phyloP scores from a whole-genome alignment of 2,329 filamentous ascomycete species.

The Stemphylium vesicarium region DNA sequence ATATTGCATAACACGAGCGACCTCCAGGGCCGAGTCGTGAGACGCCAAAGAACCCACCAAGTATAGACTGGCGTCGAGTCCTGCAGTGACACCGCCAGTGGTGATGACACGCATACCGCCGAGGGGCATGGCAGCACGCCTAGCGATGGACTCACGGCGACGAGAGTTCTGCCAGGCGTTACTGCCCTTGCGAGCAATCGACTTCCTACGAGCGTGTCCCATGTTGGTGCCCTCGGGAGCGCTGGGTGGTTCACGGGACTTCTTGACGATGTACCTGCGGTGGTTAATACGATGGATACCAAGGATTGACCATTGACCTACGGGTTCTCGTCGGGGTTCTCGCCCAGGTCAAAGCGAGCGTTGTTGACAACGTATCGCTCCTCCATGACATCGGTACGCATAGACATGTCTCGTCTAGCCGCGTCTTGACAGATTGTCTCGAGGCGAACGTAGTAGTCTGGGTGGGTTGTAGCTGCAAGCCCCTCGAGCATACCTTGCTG shows the following conservation, averaged over 20 bases:
- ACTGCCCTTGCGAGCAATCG: conserved; percentile 73
- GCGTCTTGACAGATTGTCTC: conserved; percentile 81
- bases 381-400: conserved; percentile 83
- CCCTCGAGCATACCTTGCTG: conserved; percentile 78
- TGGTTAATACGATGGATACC: conserved; percentile 54
- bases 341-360: conserved; percentile 80
- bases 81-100: conserved; percentile 76
- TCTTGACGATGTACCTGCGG: conserved; percentile 80
- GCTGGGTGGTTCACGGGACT: conserved; percentile 48
- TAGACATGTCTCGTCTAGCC: conserved; percentile 70
- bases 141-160: conserved; percentile 80
- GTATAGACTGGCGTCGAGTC: conserved; percentile 84
- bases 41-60: conserved; percentile 83
- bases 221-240: conserved; percentile 63
- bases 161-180: conserved; percentile 80
- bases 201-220: conserved; percentile 50
- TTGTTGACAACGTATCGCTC: conserved; percentile 91
- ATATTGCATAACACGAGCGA: conserved; percentile 78
- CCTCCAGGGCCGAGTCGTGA: conserved; percentile 76
- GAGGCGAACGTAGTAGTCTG: conserved; percentile 78
- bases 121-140: conserved; percentile 77
- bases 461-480: conserved; percentile 81
- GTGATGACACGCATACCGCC: conserved; percentile 76
- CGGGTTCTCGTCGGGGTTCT: conserved; percentile 77
- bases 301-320: conserved; percentile 14